Conservation (phyloP, 2,329 filamentous ascomycete genomes). For the Diplodia mutila region DNA sequence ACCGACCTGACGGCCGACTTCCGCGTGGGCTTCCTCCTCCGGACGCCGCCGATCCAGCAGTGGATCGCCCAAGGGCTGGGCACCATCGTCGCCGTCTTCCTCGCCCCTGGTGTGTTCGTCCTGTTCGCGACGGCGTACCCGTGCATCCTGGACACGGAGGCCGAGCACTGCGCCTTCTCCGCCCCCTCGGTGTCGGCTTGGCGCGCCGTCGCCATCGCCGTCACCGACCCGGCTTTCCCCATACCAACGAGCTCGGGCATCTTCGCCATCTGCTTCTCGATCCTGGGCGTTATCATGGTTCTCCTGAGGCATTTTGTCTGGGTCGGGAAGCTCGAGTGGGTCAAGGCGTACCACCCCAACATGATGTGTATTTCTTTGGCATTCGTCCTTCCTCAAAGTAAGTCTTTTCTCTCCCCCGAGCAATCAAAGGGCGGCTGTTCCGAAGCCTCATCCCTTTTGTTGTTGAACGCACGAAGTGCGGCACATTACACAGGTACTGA, state of each 20-base stretch:
- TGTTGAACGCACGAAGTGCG: neutral
- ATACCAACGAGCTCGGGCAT: conserved; percentile 61
- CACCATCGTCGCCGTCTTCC: conserved; percentile 66
- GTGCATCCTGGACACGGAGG: conserved; percentile 60
- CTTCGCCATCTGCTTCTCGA: conserved; percentile 60
- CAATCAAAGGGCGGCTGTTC: too few relatives aligned
- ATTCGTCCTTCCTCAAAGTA: conserved; percentile 59
- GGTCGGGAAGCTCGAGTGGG: conserved; percentile 58
- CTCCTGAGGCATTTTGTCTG: conserved; percentile 60
- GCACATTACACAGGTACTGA: neutral
- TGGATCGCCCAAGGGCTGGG: conserved; percentile 69
- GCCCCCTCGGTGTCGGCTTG: conserved; percentile 68
- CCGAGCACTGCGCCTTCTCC: conserved; percentile 60
- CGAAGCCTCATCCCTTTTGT: neutral
- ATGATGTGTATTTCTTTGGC: conserved; percentile 65
- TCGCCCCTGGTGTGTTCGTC: conserved; percentile 69
- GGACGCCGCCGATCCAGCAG: conserved; percentile 66
- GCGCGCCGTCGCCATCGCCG: conserved; percentile 66
- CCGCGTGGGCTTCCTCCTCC: conserved; percentile 68
- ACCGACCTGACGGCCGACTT: conserved; percentile 55
- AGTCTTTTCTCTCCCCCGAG: neutral
- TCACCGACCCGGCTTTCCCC: conserved; percentile 60
- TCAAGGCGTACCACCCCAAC: conserved; percentile 62
- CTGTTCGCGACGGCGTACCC: conserved; percentile 71
- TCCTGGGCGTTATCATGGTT: conserved; percentile 57